These are phyloP conservation scores for Phytophthora brassicae DNA, from an alignment of 352 stramenopile species.

Conservation along the genomic window DNA sequence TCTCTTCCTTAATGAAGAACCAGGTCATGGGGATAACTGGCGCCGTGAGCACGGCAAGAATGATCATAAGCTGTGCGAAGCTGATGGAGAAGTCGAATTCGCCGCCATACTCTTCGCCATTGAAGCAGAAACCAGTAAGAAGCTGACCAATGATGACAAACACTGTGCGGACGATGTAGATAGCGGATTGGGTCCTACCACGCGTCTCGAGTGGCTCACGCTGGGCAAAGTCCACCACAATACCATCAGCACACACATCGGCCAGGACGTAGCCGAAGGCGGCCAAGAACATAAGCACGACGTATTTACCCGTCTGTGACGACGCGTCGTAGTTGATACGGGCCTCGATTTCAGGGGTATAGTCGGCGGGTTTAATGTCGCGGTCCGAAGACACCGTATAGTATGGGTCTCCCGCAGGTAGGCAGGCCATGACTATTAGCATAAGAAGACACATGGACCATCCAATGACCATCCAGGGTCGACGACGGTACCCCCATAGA, in stretches of 20 bases:
- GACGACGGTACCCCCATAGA: slow-evolving; percentile 28
- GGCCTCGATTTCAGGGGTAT: slow-evolving; percentile 2
- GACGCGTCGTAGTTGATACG: slow-evolving; percentile 9
- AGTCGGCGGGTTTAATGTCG: slow-evolving; percentile 1
- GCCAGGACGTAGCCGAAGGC: slow-evolving; percentile 1
- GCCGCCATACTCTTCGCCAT: slow-evolving; percentile 13
- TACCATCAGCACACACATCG: slow-evolving; percentile 5
- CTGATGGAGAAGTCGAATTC: slow-evolving; percentile 44
- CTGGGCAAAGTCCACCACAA: slow-evolving; percentile 1
- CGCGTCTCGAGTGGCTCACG: slow-evolving; percentile 3
- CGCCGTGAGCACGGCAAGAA: slow-evolving; percentile 2
- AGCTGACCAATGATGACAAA: slow-evolving; percentile 3
- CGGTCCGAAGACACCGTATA: slow-evolving; percentile 4
- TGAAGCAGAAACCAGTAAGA: slow-evolving; percentile 1
- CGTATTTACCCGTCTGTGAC: neutral
- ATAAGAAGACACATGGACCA: slow-evolving; percentile 39
- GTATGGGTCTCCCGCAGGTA: slow-evolving; percentile 22
- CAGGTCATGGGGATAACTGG: slow-evolving; percentile 26
- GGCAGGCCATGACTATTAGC: slow-evolving; percentile 33
- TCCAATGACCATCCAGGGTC: slow-evolving; percentile 42
- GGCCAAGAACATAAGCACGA: slow-evolving; percentile 7
- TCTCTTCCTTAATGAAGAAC: slow-evolving; percentile 34
- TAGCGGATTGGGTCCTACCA: slow-evolving; percentile 1
- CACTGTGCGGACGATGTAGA: slow-evolving; percentile 5
- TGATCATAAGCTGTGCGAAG: slow-evolving; percentile 22